phyloP scores from a whole-genome alignment of 73 alveolate genomes.

The Paramecium primaurelia region DNA sequence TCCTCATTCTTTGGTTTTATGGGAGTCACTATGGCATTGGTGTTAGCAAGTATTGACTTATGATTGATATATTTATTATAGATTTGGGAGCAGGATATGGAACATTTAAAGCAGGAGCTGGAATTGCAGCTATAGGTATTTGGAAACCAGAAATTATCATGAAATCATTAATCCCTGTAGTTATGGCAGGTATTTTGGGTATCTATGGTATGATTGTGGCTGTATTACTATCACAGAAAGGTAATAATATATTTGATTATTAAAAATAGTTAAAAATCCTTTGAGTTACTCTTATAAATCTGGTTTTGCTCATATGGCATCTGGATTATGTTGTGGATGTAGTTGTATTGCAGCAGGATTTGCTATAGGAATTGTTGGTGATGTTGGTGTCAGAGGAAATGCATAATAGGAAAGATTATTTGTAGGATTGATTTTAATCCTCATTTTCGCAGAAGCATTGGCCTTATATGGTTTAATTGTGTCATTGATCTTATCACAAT shows the following conservation, averaged over 20 bases:
- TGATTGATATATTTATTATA: not conserved
- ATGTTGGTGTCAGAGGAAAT: slow-evolving; percentile 80
- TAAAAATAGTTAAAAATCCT: not conserved
- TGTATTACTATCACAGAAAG: slow-evolving; percentile 70
- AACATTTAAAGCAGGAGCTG: slow-evolving; percentile 93
- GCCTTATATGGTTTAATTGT: slow-evolving; percentile 91
- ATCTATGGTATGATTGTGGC: slow-evolving; percentile 82
- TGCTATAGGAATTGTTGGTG: slow-evolving; percentile 92
- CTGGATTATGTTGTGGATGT: slow-evolving; percentile 88
- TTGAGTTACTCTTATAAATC: not conserved
- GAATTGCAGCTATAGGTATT: slow-evolving; percentile 90
- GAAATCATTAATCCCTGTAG: slow-evolving; percentile 80
- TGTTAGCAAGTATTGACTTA: slow-evolving; percentile 73
- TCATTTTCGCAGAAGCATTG: slow-evolving; percentile 92
- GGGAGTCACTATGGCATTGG: slow-evolving; percentile 95
- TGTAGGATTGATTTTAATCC: slow-evolving; percentile 90
- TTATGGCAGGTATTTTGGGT: slow-evolving; percentile 88
- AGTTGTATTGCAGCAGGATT: slow-evolving; percentile 93
- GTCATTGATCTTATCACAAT: slow-evolving; percentile 75
- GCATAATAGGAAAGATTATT: slow-evolving; percentile 70
- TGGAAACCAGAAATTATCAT: slow-evolving; percentile 78
- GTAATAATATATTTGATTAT: not conserved
- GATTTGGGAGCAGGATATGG: slow-evolving; percentile 97
- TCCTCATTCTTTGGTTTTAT: slow-evolving; percentile 91
- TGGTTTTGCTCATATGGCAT: slow-evolving; percentile 76